Evolutionary conservation across 345 rosid species (phyloP), one percentile per base, ranked within the genome.

Genomic region (Murraya paniculata): DNA sequence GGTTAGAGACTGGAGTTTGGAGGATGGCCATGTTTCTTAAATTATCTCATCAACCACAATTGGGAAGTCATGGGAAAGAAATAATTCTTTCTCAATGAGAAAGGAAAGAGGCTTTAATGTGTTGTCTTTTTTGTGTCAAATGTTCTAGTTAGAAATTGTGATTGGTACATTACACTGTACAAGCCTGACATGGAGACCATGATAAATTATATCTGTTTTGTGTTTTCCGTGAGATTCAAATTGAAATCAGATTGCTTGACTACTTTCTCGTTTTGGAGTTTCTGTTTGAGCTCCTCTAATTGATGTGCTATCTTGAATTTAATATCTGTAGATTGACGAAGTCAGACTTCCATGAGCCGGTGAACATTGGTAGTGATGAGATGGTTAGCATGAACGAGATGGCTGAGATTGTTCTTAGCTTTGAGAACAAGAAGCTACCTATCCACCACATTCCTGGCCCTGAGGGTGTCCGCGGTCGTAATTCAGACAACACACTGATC

Each of bases 351-450:
- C 94, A 90, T 60, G 99, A 97, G 93, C 98, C 99, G 0, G 93
- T 96, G 79, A 96, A 96, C 86, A 96, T 96, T 9, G 99, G 99
- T 82, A 96, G 99, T 35, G 99, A 96, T 85, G 99, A 96, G 89
- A 93, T 94, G 98, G 99, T 96, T 71, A 92, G 99, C 93, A 96
- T 96, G 99, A 96, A 96, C 70, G 97, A 89, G 87, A 94, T 96
- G 98, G 98, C 99, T 10, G 97, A 92, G 88, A 96, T 92, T 83
- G 97, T 96, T 77, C 93, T 92, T 18, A 89, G 98, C 82, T 92
- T 97, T 76, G 98, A 94, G 75, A 81, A 89, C 80, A 97, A 87
- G 87, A 94, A 87, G 75, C 98, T 94, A 66, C 97, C 98, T 10
- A 89, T 94, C 79, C 97, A 97, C 64, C 98, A 93, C 89, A 94